These are phyloP conservation scores for Xylariaceae sp. DNA, from an alignment of 2,329 filamentous ascomycete genomes.

Conservation along the genomic window DNA sequence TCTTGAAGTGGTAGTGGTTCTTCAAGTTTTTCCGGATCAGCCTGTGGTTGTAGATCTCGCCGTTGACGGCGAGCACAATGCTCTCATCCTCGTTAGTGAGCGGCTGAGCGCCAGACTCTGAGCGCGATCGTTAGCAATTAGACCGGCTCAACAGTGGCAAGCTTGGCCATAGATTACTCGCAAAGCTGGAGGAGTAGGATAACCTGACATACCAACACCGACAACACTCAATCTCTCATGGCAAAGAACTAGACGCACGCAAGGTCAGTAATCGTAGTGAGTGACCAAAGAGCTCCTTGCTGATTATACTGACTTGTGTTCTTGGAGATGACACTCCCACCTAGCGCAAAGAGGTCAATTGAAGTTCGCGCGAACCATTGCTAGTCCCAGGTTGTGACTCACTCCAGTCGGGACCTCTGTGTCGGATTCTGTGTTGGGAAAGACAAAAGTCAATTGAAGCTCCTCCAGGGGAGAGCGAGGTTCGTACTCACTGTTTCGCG, in stretches of 20 bases:
- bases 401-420: constrained; percentile 99
- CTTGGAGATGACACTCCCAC: constrained; percentile 83
- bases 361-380: constrained; percentile 10
- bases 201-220: constrained; percentile 70
- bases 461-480: constrained; percentile 4
- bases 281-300: neutral
- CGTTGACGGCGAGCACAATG: constrained; percentile 93
- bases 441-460: constrained; percentile 36
- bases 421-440: constrained; percentile 63
- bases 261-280: constrained; percentile 26
- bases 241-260: constrained; percentile 63
- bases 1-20: constrained; percentile 92
- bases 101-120: constrained; percentile 92
- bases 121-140: neutral
- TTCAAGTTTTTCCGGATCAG: constrained; percentile 83
- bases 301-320: constrained; percentile 67
- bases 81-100: constrained; percentile 85
- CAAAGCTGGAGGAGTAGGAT: constrained; percentile 1
- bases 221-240: constrained; percentile 98
- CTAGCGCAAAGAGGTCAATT: constrained; percentile 38
- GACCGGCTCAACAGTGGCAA: neutral
- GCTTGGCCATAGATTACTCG: neutral
- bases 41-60: constrained; percentile 99
- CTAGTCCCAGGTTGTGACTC: constrained; percentile 43
- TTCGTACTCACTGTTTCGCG: constrained; percentile 76